phyloP scores from a whole-genome alignment of 169 alveolate genomes.

The Plasmodium gallinaceum region DNA sequence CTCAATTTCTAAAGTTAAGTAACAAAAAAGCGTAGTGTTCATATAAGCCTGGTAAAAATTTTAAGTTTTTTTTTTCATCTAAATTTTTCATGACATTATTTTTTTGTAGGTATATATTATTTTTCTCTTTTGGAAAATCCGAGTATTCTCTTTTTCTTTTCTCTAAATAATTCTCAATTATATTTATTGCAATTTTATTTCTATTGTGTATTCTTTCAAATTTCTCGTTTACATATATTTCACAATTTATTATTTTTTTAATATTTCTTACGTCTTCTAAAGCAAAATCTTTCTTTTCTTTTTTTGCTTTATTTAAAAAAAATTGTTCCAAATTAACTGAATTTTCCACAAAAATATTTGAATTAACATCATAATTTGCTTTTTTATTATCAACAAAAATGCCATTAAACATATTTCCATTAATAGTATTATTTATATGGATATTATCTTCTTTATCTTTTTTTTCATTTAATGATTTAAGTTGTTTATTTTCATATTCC shows the following conservation, averaged over 20 bases:
- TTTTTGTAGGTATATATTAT: conserved; percentile 15
- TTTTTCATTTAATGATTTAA: conserved; percentile 2
- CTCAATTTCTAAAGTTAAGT: conserved; percentile 35
- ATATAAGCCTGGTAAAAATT: conserved; percentile 33
- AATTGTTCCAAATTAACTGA: conserved; percentile 8
- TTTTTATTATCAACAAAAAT: conserved; percentile 28
- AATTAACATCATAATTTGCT: conserved; percentile 21
- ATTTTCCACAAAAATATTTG: conserved; percentile 11
- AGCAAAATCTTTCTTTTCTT: conserved; percentile 40
- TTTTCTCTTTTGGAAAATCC: conserved; percentile 47
- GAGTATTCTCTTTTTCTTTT: conserved; percentile 24
- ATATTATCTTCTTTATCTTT: conserved; percentile 1
- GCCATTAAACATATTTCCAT: conserved; percentile 15
- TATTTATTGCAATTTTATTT: conserved; percentile 59
- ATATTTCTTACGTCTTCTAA: conserved; percentile 64
- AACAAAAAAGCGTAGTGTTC: conserved; percentile 61
- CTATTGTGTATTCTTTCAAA: conserved; percentile 75
- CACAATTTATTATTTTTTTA: conserved; percentile 70
- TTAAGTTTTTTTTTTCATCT: conserved; percentile 18
- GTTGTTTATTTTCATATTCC: conserved; percentile 12
- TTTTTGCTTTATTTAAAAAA: conserved; percentile 11
- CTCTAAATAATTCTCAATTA: conserved; percentile 61
- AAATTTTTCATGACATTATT: conserved; percentile 14
- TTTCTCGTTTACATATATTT: conserved; percentile 61
- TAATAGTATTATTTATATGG: conserved; percentile 22